Conservation (phyloP, 2,329 filamentous ascomycete species). For the Trichoderma sp. region DNA sequence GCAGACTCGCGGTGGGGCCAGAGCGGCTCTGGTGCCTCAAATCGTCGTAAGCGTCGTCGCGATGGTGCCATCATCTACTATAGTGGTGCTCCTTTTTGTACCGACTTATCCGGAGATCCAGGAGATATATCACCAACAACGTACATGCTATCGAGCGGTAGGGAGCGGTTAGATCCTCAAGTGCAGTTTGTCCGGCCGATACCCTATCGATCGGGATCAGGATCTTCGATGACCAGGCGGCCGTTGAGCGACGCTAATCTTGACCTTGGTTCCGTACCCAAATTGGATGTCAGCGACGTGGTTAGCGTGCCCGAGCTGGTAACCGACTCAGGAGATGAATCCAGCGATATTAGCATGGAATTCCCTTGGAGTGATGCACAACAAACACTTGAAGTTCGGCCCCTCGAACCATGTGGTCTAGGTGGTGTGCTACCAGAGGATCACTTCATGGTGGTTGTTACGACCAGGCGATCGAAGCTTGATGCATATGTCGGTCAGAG, state of each 20-base stretch:
- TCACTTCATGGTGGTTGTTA: constrained; percentile 60
- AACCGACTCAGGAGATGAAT: constrained; percentile 39
- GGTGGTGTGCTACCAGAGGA: constrained; percentile 64
- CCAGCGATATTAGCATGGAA: constrained; percentile 45
- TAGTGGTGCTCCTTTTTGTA: constrained; percentile 76
- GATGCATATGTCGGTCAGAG: constrained; percentile 21
- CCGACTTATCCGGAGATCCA: constrained; percentile 71
- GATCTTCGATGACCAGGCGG: constrained; percentile 50
- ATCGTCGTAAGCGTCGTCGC: constrained; percentile 55
- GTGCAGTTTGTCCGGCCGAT: constrained; percentile 29
- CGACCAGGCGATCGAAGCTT: constrained; percentile 47
- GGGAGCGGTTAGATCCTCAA: constrained; percentile 33
- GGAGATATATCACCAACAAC: constrained; percentile 51
- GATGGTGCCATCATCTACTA: constrained; percentile 84
- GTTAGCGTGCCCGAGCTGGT: constrained; percentile 32
- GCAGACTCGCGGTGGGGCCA: constrained; percentile 49
- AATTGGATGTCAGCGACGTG: constrained; percentile 34
- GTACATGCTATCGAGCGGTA: constrained; percentile 49
- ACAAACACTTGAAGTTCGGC: constrained; percentile 41
- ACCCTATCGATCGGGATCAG: constrained; percentile 49
- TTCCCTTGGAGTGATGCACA: constrained; percentile 48
- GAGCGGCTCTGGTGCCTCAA: constrained; percentile 51
- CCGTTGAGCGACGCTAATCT: constrained; percentile 48
- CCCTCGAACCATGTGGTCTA: constrained; percentile 59
- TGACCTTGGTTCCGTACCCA: constrained; percentile 25